Evolutionary conservation across 768 basidiomycete species (phyloP).

Genomic region (Gautieria morchelliformis): DNA sequence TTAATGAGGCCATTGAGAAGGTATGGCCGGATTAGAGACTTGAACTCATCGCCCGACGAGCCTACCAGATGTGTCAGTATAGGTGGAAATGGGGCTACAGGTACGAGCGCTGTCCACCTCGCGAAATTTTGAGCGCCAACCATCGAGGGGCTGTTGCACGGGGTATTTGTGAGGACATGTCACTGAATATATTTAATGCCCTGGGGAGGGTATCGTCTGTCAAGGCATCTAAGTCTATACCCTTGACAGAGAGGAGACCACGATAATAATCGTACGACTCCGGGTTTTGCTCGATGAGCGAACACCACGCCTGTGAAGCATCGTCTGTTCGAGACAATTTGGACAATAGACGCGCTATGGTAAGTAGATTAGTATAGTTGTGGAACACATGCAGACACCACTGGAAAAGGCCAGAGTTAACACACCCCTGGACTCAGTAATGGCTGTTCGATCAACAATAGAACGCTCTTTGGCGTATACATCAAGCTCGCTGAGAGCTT

Average conservation of each 20-base stretch:
- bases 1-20: slow-evolving; percentile 60
- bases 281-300: slow-evolving; percentile 76
- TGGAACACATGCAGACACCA: slow-evolving; percentile 5
- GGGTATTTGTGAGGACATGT: slow-evolving; percentile 55
- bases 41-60: slow-evolving; percentile 57
- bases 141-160: slow-evolving; percentile 63
- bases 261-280: slow-evolving; percentile 76
- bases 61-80: not conserved
- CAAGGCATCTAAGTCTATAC: slow-evolving; percentile 42
- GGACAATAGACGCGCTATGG: slow-evolving; percentile 65
- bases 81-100: not conserved
- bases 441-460: slow-evolving; percentile 62
- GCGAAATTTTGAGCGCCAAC: slow-evolving; percentile 58
- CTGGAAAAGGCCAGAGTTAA: not conserved
- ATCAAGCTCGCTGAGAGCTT: slow-evolving; percentile 58
- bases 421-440: slow-evolving; percentile 61
- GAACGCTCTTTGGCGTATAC: slow-evolving; percentile 48
- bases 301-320: slow-evolving; percentile 73
- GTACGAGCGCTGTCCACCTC: slow-evolving; percentile 26
- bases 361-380: slow-evolving; percentile 8
- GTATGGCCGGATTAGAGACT: slow-evolving; percentile 53
- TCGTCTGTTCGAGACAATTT: slow-evolving; percentile 52
- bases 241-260: slow-evolving; percentile 58
- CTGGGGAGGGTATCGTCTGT: slow-evolving; percentile 41
- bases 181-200: slow-evolving; percentile 47